Conservation (phyloP, 139 green algal genomes). For the Desmodesmus armatus region DNA sequence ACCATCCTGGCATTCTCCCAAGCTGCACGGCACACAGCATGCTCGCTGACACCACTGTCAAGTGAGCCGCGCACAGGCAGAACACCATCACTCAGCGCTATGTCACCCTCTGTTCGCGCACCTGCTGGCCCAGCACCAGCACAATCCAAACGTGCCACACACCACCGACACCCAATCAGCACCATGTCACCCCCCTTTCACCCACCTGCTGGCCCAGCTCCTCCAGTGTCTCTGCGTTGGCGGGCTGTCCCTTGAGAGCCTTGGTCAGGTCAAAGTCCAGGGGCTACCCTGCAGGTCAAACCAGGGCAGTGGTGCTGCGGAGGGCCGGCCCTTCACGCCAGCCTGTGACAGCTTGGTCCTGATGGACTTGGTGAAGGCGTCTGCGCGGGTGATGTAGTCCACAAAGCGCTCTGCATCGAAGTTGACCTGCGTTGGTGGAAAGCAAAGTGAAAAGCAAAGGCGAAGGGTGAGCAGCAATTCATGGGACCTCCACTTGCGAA, state of each 20-base stretch:
- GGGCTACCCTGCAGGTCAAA: constrained; percentile 46
- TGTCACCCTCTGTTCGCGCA: neutral
- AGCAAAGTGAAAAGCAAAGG: neutral
- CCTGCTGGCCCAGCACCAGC: too few species aligned
- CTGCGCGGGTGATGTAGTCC: constrained; percentile 25
- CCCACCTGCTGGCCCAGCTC: constrained; percentile 34
- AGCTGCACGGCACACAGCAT: too few species aligned
- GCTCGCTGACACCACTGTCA: too few species aligned
- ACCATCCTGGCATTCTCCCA: too few species aligned
- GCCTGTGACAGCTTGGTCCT: constrained; percentile 27
- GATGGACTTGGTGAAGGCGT: constrained; percentile 19
- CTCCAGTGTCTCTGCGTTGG: constrained; percentile 31
- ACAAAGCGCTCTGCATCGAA: constrained; percentile 59
- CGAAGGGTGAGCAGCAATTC: neutral
- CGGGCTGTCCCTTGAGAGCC: neutral
- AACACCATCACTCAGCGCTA: too few species aligned
- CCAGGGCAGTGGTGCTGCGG: constrained; percentile 35
- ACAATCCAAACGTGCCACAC: too few species aligned
- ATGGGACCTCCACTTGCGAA: neutral
- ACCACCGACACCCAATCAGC: too few species aligned
- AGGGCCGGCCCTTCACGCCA: constrained; percentile 12
- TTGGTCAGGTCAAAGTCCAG: constrained; percentile 34
- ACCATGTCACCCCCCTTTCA: neutral
- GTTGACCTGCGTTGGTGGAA: constrained; percentile 60
- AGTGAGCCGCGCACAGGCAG: too few species aligned